These are phyloP conservation scores for Microdochium bolleyi DNA, from an alignment of 2,329 filamentous ascomycete genomes.

Conservation along the genomic window DNA sequence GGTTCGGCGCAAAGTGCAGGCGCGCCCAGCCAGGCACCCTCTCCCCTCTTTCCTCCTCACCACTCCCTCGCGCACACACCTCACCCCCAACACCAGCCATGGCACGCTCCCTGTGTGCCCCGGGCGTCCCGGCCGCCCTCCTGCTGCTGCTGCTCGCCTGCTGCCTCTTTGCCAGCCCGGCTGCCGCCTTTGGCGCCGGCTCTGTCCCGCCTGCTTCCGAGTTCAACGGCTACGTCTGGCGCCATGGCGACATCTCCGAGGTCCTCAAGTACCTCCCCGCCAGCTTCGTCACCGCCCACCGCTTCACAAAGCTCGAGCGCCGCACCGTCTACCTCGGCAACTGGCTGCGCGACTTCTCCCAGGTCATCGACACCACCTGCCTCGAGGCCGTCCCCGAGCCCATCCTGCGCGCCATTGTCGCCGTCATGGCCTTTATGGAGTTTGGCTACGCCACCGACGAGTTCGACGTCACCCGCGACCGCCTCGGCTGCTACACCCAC, in stretches of 20 bases:
- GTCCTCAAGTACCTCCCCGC: conserved; percentile 26
- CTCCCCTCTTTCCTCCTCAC: no score
- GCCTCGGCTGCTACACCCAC: conserved; percentile 39
- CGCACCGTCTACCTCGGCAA: conserved; percentile 34
- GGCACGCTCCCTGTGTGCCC: background rate
- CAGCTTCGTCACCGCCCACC: conserved; percentile 26
- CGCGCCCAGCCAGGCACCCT: no score
- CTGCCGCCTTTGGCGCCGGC: conserved; percentile 27
- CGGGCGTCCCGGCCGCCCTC: background rate
- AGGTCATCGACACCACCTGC: conserved; percentile 47
- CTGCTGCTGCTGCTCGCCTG: conserved; percentile 20
- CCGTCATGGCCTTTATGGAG: conserved; percentile 45
- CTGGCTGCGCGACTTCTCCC: conserved; percentile 39
- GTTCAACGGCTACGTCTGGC: conserved; percentile 32
- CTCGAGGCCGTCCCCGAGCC: conserved; percentile 43
- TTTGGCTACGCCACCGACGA: conserved; percentile 49
- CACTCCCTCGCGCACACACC: background rate
- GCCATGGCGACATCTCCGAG: conserved; percentile 30
- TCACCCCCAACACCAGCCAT: background rate
- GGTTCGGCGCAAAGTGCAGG: no score
- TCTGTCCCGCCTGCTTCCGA: conserved; percentile 26
- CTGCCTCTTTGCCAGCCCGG: conserved; percentile 20
- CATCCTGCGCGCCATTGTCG: conserved; percentile 44
- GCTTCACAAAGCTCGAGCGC: conserved; percentile 28
- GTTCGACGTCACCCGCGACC: conserved; percentile 45